Evolutionary conservation across 306 rosid species (phyloP).

Genomic region (Coriaria nepalensis): DNA sequence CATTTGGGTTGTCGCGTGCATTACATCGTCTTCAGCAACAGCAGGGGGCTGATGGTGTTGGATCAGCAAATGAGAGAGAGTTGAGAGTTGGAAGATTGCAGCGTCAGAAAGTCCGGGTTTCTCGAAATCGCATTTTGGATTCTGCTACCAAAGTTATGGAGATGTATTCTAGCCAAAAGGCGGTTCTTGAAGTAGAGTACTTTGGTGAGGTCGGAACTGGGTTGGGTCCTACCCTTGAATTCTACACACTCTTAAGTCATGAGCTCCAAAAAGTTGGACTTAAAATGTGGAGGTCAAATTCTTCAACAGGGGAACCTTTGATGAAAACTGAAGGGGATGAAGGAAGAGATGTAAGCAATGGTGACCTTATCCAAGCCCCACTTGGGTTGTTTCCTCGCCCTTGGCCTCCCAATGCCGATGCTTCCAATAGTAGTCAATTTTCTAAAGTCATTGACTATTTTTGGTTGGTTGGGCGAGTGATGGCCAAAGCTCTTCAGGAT

Average conservation of each 20-base stretch:
- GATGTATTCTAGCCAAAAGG: slow-evolving; percentile 98
- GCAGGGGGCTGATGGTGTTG: slow-evolving; percentile 97
- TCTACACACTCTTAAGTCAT: slow-evolving; percentile 88
- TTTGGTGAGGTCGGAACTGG: slow-evolving; percentile 99
- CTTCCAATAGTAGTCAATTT: slow-evolving; percentile 64
- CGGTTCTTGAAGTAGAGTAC: slow-evolving; percentile 97
- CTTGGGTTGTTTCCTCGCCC: slow-evolving; percentile 93
- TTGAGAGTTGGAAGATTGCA: slow-evolving; percentile 94
- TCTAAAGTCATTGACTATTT: slow-evolving; percentile 70
- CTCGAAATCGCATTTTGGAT: slow-evolving; percentile 88
- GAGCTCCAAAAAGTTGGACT: slow-evolving; percentile 80
- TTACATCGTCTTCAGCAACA: slow-evolving; percentile 91
- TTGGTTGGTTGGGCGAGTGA: slow-evolving; percentile 82
- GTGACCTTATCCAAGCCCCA: slow-evolving; percentile 61
- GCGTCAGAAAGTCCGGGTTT: slow-evolving; percentile 96
- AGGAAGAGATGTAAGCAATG: slow-evolving; percentile 25
- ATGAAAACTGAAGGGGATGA: slow-evolving; percentile 71
- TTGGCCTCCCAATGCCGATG: slow-evolving; percentile 64
- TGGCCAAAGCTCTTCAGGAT: slow-evolving; percentile 98
- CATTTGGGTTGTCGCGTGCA: slow-evolving; percentile 96
- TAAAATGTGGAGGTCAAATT: slow-evolving; percentile 83
- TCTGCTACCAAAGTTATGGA: slow-evolving; percentile 99
- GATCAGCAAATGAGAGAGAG: slow-evolving; percentile 80
- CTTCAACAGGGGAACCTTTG: slow-evolving; percentile 25
- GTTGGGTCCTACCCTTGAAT: slow-evolving; percentile 96